phyloP scores from a whole-genome alignment of 768 basidiomycete genomes.

The Mycena chlorophos region DNA sequence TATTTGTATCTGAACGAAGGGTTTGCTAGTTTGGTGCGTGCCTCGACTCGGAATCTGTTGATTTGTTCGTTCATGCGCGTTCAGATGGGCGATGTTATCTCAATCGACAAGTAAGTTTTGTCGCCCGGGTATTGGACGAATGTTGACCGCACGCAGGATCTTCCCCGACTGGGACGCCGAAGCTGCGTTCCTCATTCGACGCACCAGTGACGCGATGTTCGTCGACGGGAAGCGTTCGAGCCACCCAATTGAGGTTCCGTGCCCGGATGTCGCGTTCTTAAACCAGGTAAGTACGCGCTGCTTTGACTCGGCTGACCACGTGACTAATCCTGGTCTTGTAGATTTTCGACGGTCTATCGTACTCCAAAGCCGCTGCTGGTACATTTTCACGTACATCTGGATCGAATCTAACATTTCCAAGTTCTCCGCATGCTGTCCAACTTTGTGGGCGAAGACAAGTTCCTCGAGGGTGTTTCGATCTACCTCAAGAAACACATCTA shows the following conservation, averaged over 20 bases:
- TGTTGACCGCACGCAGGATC: conserved; percentile 40
- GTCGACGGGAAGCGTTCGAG: conserved; percentile 87
- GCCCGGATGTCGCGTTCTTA: conserved; percentile 82
- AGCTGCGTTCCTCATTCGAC: conserved; percentile 73
- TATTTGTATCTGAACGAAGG: conserved; percentile 83
- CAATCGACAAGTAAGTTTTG: conserved; percentile 52
- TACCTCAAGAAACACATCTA: conserved; percentile 91
- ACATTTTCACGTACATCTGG: conserved; percentile 17
- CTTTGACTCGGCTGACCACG: background rate
- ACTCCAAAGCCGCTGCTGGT: conserved; percentile 82
- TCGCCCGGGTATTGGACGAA: background rate
- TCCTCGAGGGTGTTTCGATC: conserved; percentile 83
- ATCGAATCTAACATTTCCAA: conserved; percentile 19
- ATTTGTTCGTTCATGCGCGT: conserved; percentile 12
- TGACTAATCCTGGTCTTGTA: conserved; percentile 27
- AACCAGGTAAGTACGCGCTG: conserved; percentile 39
- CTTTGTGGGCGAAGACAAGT: conserved; percentile 84
- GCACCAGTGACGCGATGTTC: conserved; percentile 68
- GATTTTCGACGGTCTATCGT: conserved; percentile 88
- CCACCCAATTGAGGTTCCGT: conserved; percentile 91
- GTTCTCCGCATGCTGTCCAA: conserved; percentile 91
- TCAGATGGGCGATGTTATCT: conserved; percentile 87
- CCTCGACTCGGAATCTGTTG: background rate
- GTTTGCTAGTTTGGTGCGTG: conserved; percentile 77
- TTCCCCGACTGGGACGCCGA: conserved; percentile 87